Evolutionary conservation across 306 rosid genomes (phyloP).

Genomic region (Cyclanthera cordifolia): DNA sequence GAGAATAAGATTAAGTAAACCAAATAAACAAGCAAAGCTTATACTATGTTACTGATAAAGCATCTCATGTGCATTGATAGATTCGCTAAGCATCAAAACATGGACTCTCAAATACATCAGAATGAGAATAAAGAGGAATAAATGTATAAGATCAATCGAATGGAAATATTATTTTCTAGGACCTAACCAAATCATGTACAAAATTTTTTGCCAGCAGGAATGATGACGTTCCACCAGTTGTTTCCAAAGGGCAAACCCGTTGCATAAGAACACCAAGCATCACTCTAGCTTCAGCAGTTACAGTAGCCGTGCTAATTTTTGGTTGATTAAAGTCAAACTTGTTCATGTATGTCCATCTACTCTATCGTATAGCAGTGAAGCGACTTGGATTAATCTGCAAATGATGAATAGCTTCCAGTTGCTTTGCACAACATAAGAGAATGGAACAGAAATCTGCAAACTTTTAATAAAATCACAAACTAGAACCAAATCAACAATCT

Average conservation of each 20-base stretch:
- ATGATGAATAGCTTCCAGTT: conserved; percentile 12
- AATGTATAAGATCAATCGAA: conserved; percentile 8
- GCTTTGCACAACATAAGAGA: conserved; percentile 13
- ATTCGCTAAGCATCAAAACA: background rate
- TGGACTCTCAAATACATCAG: background rate
- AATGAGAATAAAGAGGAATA: background rate
- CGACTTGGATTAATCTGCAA: conserved; percentile 12
- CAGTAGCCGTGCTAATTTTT: background rate
- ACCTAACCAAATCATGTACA: conserved; percentile 13
- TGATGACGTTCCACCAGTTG: conserved; percentile 1
- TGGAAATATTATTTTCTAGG: background rate
- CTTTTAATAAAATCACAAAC: background rate
- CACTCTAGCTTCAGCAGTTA: conserved; percentile 3
- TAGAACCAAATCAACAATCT: conserved; percentile 13
- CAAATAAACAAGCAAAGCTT: background rate
- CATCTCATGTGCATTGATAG: conserved; percentile 6
- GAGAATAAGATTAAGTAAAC: background rate
- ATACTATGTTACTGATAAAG: background rate
- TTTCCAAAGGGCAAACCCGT: background rate
- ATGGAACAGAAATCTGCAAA: conserved; percentile 11
- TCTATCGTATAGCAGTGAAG: conserved; percentile 5
- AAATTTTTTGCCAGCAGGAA: background rate
- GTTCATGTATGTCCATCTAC: conserved; percentile 1
- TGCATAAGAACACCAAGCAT: background rate
- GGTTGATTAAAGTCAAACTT: background rate